Percentiles rank a stretch among this genome's conserved stretches.
Evolutionary conservation across 169 alveolate genomes (phyloP).

Genomic region (Plasmodium relictum): DNA sequence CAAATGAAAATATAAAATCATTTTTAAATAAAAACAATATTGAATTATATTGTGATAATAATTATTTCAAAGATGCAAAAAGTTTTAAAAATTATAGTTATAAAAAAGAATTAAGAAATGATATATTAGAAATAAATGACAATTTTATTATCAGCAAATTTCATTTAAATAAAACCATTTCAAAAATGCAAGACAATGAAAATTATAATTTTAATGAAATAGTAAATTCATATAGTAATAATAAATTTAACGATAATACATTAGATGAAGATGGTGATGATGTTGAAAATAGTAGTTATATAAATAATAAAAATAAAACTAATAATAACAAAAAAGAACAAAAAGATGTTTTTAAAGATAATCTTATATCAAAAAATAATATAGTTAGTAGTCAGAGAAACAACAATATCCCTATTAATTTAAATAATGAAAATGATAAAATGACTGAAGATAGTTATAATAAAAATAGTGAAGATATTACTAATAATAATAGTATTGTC

Average conservation of each 20-base stretch:
- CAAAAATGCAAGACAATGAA: background rate
- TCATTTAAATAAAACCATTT: background rate
- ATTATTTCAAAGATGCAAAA: background rate
- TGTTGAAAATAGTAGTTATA: background rate
- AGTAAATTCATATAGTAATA: background rate
- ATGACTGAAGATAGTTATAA: background rate
- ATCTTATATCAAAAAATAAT: background rate
- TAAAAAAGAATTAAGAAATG: constrained; percentile 31
- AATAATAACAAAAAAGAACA: background rate
- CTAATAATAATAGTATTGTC: background rate
- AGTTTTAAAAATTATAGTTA: background rate
- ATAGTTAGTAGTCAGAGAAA: background rate
- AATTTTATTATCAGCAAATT: background rate
- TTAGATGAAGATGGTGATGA: background rate
- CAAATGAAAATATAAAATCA: background rate
- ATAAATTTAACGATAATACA: background rate
- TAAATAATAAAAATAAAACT: background rate
- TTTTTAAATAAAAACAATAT: constrained; percentile 1
- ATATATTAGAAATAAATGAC: constrained; percentile 8
- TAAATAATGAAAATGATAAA: background rate
- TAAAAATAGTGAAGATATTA: background rate
- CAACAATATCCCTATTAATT: background rate
- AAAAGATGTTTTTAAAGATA: background rate
- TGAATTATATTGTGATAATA: constrained; percentile 6
- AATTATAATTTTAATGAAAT: constrained; percentile 6